Conservation (phyloP, 2,329 filamentous ascomycete genomes). For the Periconia digitata region DNA sequence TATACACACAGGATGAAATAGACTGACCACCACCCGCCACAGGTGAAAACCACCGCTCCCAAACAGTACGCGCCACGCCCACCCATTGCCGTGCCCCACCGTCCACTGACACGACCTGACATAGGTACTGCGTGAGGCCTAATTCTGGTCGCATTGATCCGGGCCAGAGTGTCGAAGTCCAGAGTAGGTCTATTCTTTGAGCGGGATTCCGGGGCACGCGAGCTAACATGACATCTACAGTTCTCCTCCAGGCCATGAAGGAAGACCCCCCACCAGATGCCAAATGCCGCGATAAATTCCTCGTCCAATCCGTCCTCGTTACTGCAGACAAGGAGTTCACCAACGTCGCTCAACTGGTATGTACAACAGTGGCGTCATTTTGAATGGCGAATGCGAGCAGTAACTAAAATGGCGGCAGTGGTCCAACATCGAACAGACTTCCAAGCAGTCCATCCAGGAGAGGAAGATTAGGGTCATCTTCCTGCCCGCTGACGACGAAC, state of each 20-base stretch:
- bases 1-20: not conserved
- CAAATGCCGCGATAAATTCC: slow-evolving; percentile 96
- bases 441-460: slow-evolving; percentile 81
- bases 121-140: slow-evolving; percentile 93
- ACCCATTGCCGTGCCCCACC: slow-evolving; percentile 18
- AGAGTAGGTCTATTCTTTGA: slow-evolving; percentile 61
- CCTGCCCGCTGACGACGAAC: slow-evolving; percentile 63
- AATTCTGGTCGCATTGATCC: slow-evolving; percentile 96
- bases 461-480: slow-evolving; percentile 94
- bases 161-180: slow-evolving; percentile 85
- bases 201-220: slow-evolving; percentile 12
- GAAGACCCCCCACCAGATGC: slow-evolving; percentile 82
- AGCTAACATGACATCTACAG: slow-evolving; percentile 52
- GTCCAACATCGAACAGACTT: slow-evolving; percentile 69
- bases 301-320: slow-evolving; percentile 88
- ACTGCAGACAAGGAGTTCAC: slow-evolving; percentile 80
- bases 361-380: slow-evolving; percentile 34
- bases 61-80: slow-evolving; percentile 75
- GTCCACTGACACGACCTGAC: slow-evolving; percentile 22
- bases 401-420: slow-evolving; percentile 58
- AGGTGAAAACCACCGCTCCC: slow-evolving; percentile 99
- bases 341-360: slow-evolving; percentile 78
- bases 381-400: not conserved
- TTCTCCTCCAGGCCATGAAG: slow-evolving; percentile 97
- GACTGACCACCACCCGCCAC: slow-evolving; percentile 20